Evolutionary conservation across 176 grass and related monocot species (phyloP).

Genomic region (Urochloa ruziziensis): DNA sequence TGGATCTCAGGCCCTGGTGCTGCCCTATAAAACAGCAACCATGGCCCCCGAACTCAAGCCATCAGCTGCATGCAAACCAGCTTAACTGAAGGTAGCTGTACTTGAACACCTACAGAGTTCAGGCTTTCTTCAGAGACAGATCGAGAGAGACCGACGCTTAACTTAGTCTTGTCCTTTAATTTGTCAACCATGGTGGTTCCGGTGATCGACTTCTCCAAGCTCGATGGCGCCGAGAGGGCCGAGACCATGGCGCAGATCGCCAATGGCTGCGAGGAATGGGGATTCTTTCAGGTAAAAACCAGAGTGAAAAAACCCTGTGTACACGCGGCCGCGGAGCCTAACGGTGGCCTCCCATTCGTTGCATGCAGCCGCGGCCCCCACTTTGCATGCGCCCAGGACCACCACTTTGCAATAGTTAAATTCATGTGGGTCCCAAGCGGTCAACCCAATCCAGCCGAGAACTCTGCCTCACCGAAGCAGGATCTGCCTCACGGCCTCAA

Average conservation of each 20-base stretch:
- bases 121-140: too few relatives aligned
- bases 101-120: background rate
- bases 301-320: too few relatives aligned
- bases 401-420: too few relatives aligned
- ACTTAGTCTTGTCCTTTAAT: background rate
- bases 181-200: conserved; percentile 39
- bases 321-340: too few relatives aligned
- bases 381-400: too few relatives aligned
- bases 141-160: background rate
- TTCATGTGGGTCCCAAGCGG: too few relatives aligned
- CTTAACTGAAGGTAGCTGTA: background rate
- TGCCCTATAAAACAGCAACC: background rate
- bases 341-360: too few relatives aligned
- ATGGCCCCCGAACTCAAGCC: background rate
- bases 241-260: conserved; percentile 35
- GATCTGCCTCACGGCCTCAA: too few relatives aligned
- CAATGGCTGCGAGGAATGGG: conserved; percentile 56
- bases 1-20: too few relatives aligned
- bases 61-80: background rate
- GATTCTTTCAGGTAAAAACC: conserved; percentile 58
- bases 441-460: too few relatives aligned
- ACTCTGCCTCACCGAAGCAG: too few relatives aligned
- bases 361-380: too few relatives aligned
- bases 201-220: conserved; percentile 63
- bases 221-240: conserved; percentile 22